Conservation (phyloP, 2,329 filamentous ascomycete genomes). For the Fusarium sp. region DNA sequence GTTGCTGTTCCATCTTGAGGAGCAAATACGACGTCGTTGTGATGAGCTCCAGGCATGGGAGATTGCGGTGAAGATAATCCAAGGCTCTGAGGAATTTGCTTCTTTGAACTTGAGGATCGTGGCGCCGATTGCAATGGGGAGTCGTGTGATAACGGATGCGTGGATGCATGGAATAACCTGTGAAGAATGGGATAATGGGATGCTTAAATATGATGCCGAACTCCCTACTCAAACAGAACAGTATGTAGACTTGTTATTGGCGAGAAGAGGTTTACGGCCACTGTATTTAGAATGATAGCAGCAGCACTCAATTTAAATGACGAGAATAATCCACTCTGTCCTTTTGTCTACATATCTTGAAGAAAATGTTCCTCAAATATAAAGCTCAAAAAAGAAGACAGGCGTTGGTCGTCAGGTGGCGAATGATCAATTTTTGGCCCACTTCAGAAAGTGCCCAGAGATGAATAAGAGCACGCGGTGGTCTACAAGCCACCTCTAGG, state of each 20-base stretch:
- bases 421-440: too few relatives aligned
- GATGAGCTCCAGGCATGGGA: background rate
- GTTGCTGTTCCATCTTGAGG: background rate
- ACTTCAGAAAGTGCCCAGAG: too few relatives aligned
- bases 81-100: background rate
- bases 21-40: background rate
- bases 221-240: background rate
- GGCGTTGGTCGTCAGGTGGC: background rate
- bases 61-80: accelerated
- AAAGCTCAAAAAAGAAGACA: background rate
- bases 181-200: too few relatives aligned
- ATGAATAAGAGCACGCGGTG: too few relatives aligned
- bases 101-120: background rate
- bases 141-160: accelerated
- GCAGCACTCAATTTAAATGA: too few relatives aligned
- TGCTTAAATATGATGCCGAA: background rate
- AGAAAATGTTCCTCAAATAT: too few relatives aligned
- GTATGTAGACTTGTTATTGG: background rate
- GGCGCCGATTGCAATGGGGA: background rate
- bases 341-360: too few relatives aligned
- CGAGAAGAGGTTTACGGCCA: background rate
- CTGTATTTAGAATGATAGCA: background rate
- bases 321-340: too few relatives aligned
- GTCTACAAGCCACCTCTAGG: too few relatives aligned
- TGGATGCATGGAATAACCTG: too few relatives aligned